Evolutionary conservation across 768 basidiomycete species (phyloP), one percentile per base, ranked within the genome.

Genomic region (Mrakia gelida): DNA sequence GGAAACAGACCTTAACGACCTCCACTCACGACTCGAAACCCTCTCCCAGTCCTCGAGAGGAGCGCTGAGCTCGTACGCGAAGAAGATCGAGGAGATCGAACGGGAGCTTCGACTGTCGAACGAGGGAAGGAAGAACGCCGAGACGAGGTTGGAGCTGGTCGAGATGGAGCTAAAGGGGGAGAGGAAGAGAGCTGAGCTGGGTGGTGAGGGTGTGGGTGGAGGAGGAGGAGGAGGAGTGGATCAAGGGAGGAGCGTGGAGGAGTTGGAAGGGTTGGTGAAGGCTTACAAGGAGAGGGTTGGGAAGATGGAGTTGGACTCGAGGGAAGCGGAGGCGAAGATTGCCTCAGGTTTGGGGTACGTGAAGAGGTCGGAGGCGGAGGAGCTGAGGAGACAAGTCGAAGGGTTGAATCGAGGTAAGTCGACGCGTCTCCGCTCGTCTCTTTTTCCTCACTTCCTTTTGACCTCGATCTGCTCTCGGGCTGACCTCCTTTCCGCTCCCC

Each of bases 201-300:
- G 28, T 18, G 21, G 1, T 32, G 49, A n/a, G 26, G 62, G 30
- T 30, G 56, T 0, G 28, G 15, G 21, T 41, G 61, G n/a, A n/a
- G 45, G 30, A 49, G 41, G 59, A 52, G 43, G 23, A 10, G 74
- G 30, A 43, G 73, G 28, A 45, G 41, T 23, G n/a, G 67, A 30
- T 61, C 32, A 70, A 18, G 15, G 23, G 8, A 28, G 63, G 34
- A 15, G 45, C 26, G 38, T 75, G 63, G 34, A 26, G 28, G 67
- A 56, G 68, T 9, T 75, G 71, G 52, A 75, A 23, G 49, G 52
- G 0, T 32, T 67, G 34, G 41, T 79, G 54, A 18, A 65, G 41
- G 56, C n/a, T 16, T 78, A 78, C 30, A 73, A 78, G 76, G 38
- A 63, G 26, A 62, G 54, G 15, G 34, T 73, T 43, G 71, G 71